Conservation (phyloP, 164 flowering plant species). For the Brasenia schreberi region DNA sequence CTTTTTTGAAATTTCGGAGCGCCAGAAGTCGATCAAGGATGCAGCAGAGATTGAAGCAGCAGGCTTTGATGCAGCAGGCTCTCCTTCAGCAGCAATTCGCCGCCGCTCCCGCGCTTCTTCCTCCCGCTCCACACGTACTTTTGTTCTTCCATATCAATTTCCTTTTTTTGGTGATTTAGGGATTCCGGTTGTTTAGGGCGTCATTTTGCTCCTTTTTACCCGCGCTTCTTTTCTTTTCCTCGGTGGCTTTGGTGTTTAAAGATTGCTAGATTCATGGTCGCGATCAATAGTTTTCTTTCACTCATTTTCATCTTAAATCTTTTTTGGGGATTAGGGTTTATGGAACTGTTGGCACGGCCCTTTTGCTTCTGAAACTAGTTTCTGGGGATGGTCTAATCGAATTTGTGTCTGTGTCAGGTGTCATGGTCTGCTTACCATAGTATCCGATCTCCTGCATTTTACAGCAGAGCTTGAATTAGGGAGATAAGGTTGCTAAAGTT, state of each 20-base stretch:
- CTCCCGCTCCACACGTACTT: not conserved
- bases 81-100: conserved; percentile 11
- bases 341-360: not conserved
- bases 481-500: too few species aligned
- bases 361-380: not conserved
- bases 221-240: not conserved
- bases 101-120: not conserved
- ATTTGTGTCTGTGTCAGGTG: too few species aligned
- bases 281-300: not conserved
- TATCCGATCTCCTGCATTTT: too few species aligned
- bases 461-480: too few species aligned
- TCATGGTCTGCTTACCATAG: too few species aligned
- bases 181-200: not conserved
- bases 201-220: not conserved
- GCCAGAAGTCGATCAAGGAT: conserved; percentile 4
- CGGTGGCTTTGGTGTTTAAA: not conserved
- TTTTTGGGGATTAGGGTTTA: not conserved
- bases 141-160: not conserved
- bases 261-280: not conserved
- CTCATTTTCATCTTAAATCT: too few species aligned
- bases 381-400: not conserved
- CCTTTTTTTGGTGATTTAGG: too few species aligned
- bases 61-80: conserved; percentile 50
- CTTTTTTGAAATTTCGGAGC: not conserved
- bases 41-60: conserved; percentile 31